These are phyloP conservation scores for Pistacia atlantica DNA, from an alignment of 345 rosid species.

Conservation along the genomic window DNA sequence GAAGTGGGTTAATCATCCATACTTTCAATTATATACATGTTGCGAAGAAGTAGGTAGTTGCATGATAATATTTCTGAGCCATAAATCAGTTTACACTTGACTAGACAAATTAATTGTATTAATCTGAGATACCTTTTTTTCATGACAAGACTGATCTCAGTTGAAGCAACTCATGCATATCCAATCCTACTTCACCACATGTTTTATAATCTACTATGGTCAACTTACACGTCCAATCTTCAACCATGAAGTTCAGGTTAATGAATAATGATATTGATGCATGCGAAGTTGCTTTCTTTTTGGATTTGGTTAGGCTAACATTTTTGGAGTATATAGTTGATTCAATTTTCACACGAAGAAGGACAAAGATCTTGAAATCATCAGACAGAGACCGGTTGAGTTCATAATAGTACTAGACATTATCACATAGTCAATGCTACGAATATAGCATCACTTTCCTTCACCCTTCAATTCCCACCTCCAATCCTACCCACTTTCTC, in stretches of 20 bases:
- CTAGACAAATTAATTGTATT: too few relatives aligned
- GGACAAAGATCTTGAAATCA: conserved; percentile 40
- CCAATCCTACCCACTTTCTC: background rate
- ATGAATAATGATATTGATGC: too few relatives aligned
- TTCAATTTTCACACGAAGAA: conserved; percentile 6
- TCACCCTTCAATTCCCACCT: conserved; percentile 5
- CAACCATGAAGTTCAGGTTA: conserved; percentile 2
- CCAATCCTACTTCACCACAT: too few relatives aligned
- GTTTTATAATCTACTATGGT: conserved; percentile 1
- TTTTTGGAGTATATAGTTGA: background rate
- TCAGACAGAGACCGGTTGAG: conserved; percentile 20
- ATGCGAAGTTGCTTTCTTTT: conserved; percentile 3
- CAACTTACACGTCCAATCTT: conserved; percentile 26
- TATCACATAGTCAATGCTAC: conserved; percentile 12
- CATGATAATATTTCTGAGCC: too few relatives aligned
- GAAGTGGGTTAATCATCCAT: too few relatives aligned
- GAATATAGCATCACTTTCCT: conserved; percentile 9
- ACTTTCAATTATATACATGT: too few relatives aligned
- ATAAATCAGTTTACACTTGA: too few relatives aligned
- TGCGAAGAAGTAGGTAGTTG: too few relatives aligned
- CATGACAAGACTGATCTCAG: too few relatives aligned
- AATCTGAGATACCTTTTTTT: too few relatives aligned
- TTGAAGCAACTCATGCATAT: too few relatives aligned
- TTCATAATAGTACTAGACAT: conserved; percentile 3
- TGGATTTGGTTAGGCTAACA: background rate